Evolutionary conservation across 2,329 filamentous ascomycete species (phyloP).

Genomic region (Penicillium sp.): DNA sequence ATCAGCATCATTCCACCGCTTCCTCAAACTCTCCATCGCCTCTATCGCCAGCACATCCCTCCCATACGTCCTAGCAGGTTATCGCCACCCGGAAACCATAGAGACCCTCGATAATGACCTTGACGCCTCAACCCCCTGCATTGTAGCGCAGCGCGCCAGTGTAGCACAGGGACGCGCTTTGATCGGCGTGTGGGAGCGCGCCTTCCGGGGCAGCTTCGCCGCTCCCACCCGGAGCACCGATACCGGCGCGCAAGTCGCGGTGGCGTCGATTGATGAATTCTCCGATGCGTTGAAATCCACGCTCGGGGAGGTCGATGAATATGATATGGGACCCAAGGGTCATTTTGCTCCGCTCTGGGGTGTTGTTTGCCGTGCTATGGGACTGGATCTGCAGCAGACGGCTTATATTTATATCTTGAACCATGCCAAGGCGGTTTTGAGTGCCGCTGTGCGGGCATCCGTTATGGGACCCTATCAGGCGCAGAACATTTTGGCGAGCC

Average conservation of each 20-base stretch:
- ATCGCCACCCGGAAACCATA: slow-evolving; percentile 51
- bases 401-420: slow-evolving; percentile 64
- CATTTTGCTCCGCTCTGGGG: slow-evolving; percentile 65
- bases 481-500: slow-evolving; percentile 58
- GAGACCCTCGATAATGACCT: slow-evolving; percentile 61
- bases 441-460: slow-evolving; percentile 61
- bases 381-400: slow-evolving; percentile 52
- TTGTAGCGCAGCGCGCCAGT: slow-evolving; percentile 61
- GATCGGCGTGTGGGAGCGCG: slow-evolving; percentile 60
- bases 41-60: slow-evolving; percentile 60
- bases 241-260: slow-evolving; percentile 20
- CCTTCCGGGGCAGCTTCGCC: slow-evolving; percentile 43
- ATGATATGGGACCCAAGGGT: slow-evolving; percentile 44
- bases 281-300: slow-evolving; percentile 39
- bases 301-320: slow-evolving; percentile 24
- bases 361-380: slow-evolving; percentile 54
- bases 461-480: slow-evolving; percentile 67
- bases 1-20: slow-evolving; percentile 51
- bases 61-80: slow-evolving; percentile 59
- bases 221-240: slow-evolving; percentile 7
- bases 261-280: slow-evolving; percentile 38
- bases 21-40: slow-evolving; percentile 57
- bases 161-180: slow-evolving; percentile 61
- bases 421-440: slow-evolving; percentile 63
- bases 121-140: slow-evolving; percentile 63